phyloP scores from a whole-genome alignment of 768 basidiomycete species.

The Mycena galericulata region DNA sequence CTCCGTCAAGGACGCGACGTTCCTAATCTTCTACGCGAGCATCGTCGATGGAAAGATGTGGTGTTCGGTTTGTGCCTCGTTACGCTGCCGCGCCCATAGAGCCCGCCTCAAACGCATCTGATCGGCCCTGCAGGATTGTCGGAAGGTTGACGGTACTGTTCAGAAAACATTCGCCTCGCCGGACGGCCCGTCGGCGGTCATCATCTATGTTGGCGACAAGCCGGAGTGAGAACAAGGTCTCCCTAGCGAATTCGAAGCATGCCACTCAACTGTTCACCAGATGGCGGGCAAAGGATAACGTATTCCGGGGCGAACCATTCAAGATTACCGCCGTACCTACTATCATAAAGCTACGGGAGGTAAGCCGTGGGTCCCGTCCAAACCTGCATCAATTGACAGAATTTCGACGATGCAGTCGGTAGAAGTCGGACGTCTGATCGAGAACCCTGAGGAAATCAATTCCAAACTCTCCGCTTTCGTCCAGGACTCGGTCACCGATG shows the following conservation, averaged over 20 bases:
- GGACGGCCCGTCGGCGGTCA: slow-evolving; percentile 62
- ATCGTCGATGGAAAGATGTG: slow-evolving; percentile 71
- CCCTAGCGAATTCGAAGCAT: slow-evolving; percentile 2
- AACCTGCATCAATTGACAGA: not conserved
- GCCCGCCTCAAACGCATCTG: slow-evolving; percentile 2
- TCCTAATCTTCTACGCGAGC: slow-evolving; percentile 79
- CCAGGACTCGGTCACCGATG: not conserved
- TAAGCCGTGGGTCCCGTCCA: slow-evolving; percentile 44
- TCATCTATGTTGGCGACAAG: slow-evolving; percentile 78
- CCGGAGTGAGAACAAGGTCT: slow-evolving; percentile 61
- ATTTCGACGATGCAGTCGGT: slow-evolving; percentile 32
- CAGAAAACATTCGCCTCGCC: slow-evolving; percentile 59
- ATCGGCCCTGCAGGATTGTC: slow-evolving; percentile 66
- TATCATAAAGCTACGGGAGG: slow-evolving; percentile 69
- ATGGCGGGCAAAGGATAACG: slow-evolving; percentile 73
- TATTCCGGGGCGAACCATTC: slow-evolving; percentile 75
- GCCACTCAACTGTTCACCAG: slow-evolving; percentile 49
- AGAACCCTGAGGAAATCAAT: slow-evolving; percentile 31
- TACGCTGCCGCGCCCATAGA: slow-evolving; percentile 1
- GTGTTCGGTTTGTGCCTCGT: slow-evolving; percentile 69
- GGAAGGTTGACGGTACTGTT: slow-evolving; percentile 67
- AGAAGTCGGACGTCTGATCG: slow-evolving; percentile 43
- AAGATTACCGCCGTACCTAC: slow-evolving; percentile 71
- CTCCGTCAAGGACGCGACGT: slow-evolving; percentile 56
- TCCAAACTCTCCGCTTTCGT: slow-evolving; percentile 13